Percentiles rank a stretch among this genome's conserved stretches.
Conservation (phyloP, 495 filamentous ascomycete genomes). For the Bathelium albidoporum region DNA sequence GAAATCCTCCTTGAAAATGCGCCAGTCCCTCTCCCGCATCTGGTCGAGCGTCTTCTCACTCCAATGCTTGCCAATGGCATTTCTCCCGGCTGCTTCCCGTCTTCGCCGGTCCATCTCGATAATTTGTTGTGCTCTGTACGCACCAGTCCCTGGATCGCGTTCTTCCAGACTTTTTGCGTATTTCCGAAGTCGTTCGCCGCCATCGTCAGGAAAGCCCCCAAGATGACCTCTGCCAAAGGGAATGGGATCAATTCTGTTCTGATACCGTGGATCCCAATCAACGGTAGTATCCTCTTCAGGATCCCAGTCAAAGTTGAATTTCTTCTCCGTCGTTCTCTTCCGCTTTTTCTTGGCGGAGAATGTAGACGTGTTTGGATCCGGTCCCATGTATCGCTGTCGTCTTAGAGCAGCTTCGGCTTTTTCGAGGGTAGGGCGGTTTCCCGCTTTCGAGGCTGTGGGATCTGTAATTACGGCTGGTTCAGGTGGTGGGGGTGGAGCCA, state of each 20-base stretch:
- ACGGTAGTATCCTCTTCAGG: conserved; percentile 86
- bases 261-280: conserved; percentile 84
- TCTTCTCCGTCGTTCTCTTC: conserved; percentile 83
- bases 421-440: conserved; percentile 54
- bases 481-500: conserved; percentile 44
- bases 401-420: conserved; percentile 70
- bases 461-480: conserved; percentile 31
- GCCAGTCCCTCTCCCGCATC: conserved; percentile 98
- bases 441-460: conserved; percentile 29
- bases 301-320: conserved; percentile 99
- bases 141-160: conserved; percentile 71
- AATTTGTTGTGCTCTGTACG: conserved; percentile 64
- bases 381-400: conserved; percentile 83
- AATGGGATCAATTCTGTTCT: conserved; percentile 57
- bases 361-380: conserved; percentile 73
- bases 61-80: conserved; percentile 83
- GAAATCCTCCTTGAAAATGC: conserved; percentile 99
- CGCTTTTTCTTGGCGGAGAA: conserved; percentile 97
- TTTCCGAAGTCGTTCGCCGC: conserved; percentile 55
- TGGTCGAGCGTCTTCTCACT: conserved; percentile 89
- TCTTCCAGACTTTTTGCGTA: conserved; percentile 71
- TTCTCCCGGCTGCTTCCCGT: conserved; percentile 64
- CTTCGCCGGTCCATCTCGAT: conserved; percentile 78
- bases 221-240: conserved; percentile 75
- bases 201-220: conserved; percentile 75